A percentile compares a stretch with the other conserved stretches of the same genome.
phyloP scores from a whole-genome alignment of 192 early-diverging fungal species.

The Coemansia sp. region DNA sequence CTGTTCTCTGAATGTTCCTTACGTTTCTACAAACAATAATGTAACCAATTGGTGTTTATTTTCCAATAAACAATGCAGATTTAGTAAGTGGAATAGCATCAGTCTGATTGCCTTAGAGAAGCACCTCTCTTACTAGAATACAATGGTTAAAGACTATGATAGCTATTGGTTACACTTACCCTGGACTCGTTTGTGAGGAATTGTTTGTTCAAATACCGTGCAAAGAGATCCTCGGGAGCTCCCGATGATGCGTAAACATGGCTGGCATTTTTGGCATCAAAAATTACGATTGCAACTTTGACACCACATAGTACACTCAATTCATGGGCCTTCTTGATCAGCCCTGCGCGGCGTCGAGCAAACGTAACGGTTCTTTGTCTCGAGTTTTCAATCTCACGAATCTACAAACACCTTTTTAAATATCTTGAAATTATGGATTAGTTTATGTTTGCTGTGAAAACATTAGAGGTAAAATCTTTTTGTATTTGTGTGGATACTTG shows the following conservation, averaged over 20 bases:
- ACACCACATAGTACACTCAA: constrained; percentile 50
- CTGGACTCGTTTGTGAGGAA: constrained; percentile 52
- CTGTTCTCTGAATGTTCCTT: constrained; percentile 17
- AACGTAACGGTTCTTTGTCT: constrained; percentile 51
- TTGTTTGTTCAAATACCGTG: constrained; percentile 50
- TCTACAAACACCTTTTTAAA: no score
- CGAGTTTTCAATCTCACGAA: constrained; percentile 50
- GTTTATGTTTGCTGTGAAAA: no score
- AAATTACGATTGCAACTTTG: constrained; percentile 49
- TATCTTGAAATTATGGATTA: no score
- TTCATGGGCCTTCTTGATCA: constrained; percentile 56
- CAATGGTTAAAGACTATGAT: no score
- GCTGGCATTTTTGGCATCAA: constrained; percentile 52
- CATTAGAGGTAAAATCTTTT: no score
- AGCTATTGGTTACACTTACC: constrained; percentile 6
- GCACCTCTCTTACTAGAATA: no score
- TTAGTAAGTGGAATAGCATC: no score
- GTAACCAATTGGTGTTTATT: no score
- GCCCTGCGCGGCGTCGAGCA: constrained; percentile 47
- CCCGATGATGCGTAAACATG: constrained; percentile 50
- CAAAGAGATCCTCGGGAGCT: constrained; percentile 36
- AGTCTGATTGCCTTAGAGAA: no score
- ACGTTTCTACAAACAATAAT: constrained; percentile 24
- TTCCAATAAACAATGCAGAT: no score
- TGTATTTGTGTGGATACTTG: no score